Conservation (phyloP, 2,329 filamentous ascomycete genomes). For the Penicillium sp. region DNA sequence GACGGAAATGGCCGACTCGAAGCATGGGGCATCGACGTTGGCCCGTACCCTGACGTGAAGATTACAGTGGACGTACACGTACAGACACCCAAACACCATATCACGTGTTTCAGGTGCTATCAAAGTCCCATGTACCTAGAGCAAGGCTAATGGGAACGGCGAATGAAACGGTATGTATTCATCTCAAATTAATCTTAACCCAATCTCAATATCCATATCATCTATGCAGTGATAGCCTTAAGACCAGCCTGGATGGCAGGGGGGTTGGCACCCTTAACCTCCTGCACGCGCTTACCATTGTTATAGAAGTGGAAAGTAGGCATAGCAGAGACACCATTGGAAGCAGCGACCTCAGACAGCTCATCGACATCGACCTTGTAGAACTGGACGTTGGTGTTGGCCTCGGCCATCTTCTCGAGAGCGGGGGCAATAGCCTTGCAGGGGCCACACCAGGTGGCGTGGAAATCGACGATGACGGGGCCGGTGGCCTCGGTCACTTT, state of each 20-base stretch:
- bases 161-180: conserved; percentile 1
- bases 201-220: background rate
- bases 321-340: conserved; percentile 84
- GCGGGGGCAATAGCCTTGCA: conserved; percentile 86
- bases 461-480: conserved; percentile 76
- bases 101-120: too few species aligned
- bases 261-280: conserved; percentile 80
- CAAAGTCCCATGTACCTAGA: background rate
- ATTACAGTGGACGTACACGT: too few species aligned
- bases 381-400: conserved; percentile 64
- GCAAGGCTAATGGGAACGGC: background rate
- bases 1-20: too few species aligned
- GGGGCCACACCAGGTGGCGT: conserved; percentile 87
- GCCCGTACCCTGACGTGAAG: too few species aligned
- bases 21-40: too few species aligned
- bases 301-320: conserved; percentile 87
- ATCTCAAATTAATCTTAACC: conserved; percentile 1
- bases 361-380: conserved; percentile 90
- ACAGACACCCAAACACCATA: too few species aligned
- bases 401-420: conserved; percentile 60
- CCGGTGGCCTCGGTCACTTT: conserved; percentile 50
- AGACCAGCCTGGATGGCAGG: conserved; percentile 54
- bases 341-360: conserved; percentile 67
- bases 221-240: conserved; percentile 23
- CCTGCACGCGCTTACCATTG: conserved; percentile 65